These are phyloP conservation scores for Amphibolis antarctica DNA, from an alignment of 106 monocot species.

Conservation along the genomic window DNA sequence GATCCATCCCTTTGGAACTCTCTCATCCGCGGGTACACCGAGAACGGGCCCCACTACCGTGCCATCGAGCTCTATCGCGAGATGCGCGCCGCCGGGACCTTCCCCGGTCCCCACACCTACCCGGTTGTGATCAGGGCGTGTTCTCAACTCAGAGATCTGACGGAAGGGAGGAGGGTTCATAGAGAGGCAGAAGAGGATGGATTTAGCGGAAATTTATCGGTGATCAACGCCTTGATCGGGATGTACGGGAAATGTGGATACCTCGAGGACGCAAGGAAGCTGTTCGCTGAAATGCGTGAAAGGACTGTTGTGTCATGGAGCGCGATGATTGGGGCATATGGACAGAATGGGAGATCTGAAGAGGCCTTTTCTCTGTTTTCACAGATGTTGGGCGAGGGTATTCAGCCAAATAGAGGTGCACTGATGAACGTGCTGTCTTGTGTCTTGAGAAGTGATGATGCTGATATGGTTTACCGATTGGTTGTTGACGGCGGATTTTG, in stretches of 20 bases:
- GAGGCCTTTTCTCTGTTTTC: constrained; percentile 31
- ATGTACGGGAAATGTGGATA: constrained; percentile 51
- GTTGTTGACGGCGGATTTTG: constrained; percentile 18
- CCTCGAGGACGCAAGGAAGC: constrained; percentile 20
- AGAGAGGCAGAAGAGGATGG: constrained; percentile 20
- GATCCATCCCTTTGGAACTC: neutral
- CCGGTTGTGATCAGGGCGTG: constrained; percentile 54
- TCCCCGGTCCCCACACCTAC: constrained; percentile 49
- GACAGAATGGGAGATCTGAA: constrained; percentile 9
- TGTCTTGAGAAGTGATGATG: constrained; percentile 12
- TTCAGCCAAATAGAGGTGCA: constrained; percentile 21
- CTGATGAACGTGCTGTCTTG: constrained; percentile 44
- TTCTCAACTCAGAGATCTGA: constrained; percentile 17
- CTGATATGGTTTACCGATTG: constrained; percentile 25
- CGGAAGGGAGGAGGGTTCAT: constrained; percentile 22
- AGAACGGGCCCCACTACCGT: neutral
- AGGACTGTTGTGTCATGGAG: constrained; percentile 51
- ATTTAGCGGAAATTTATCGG: constrained; percentile 25
- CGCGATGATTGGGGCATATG: constrained; percentile 49
- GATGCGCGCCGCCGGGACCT: constrained; percentile 4
- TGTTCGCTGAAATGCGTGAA: constrained; percentile 48
- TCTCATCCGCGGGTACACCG: constrained; percentile 8
- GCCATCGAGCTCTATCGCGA: constrained; percentile 9
- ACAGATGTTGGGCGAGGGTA: constrained; percentile 25
- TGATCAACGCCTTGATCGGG: constrained; percentile 39